Conservation (phyloP, 495 filamentous ascomycete species). For the Annulohypoxylon moriforme region DNA sequence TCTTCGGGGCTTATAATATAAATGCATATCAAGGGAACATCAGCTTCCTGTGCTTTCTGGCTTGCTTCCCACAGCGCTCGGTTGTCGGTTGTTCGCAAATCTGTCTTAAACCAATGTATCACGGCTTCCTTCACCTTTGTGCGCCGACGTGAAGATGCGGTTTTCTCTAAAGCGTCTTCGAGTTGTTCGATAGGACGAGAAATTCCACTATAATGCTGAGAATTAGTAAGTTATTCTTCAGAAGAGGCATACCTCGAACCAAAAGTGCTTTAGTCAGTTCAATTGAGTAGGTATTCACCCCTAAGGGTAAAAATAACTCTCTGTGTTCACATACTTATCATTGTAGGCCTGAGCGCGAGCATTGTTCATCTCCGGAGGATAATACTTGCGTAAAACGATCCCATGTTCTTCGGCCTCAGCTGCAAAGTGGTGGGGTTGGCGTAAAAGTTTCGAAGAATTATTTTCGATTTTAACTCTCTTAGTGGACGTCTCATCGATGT, state of each 20-base stretch:
- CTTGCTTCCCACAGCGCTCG: slow-evolving; percentile 75
- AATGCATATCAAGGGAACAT: slow-evolving; percentile 76
- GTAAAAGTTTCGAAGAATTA: slow-evolving; percentile 45
- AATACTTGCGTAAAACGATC: slow-evolving; percentile 81
- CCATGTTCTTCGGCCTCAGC: slow-evolving; percentile 70
- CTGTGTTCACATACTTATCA: slow-evolving; percentile 49
- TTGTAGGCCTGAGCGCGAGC: slow-evolving; percentile 78
- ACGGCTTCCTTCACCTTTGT: slow-evolving; percentile 70
- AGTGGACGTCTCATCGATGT: slow-evolving; percentile 3
- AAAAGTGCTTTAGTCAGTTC: too few relatives aligned
- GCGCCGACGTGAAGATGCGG: slow-evolving; percentile 54
- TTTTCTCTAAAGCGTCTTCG: slow-evolving; percentile 64
- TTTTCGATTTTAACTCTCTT: slow-evolving; percentile 46
- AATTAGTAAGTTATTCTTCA: too few relatives aligned
- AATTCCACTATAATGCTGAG: slow-evolving; percentile 50
- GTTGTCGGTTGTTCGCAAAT: slow-evolving; percentile 81
- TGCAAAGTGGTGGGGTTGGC: slow-evolving; percentile 55
- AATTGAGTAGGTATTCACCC: too few relatives aligned
- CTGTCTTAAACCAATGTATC: slow-evolving; percentile 92
- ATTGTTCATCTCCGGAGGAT: slow-evolving; percentile 86
- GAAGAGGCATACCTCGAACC: too few relatives aligned
- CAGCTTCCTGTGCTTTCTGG: slow-evolving; percentile 70
- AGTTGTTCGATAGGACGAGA: slow-evolving; percentile 77
- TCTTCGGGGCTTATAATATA: slow-evolving; percentile 90
- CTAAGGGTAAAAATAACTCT: too few relatives aligned